Evolutionary conservation across 805 yeast genomes (phyloP), one percentile per base, ranked within the genome.

Genomic region (Saccharomyces paradoxus): DNA sequence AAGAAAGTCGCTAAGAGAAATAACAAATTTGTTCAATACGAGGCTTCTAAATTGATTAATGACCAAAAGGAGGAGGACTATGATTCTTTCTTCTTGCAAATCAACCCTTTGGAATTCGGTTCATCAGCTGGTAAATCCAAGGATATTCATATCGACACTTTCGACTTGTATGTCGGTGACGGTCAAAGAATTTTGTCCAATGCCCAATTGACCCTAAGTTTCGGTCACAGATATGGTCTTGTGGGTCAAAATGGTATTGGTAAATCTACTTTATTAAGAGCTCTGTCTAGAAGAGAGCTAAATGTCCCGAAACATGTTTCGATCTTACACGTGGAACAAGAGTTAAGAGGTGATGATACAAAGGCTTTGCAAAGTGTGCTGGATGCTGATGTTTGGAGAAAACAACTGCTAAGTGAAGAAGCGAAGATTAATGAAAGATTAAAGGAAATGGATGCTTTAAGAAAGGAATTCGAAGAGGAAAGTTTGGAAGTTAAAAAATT

Each of bases 181-280:
- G 98, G 97, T 58, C 86, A 87, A 71, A 82, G 99, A 73, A 92
- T 94, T 53, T 78, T 94, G 59, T 83, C 92, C 48, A 95, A 91
- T 69, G 86, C 98, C 28, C 80, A 90, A 26, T 80, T 94, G 60
- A 84, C 96, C 0, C 79, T 94, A 59, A 84, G 96, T 29, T 85
- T 85, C 69, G 99, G 99, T 53, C 89, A 87, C 71, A 82, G 98
- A 69, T 94, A 94, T 64, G 99, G 99, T 82, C 75, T 94, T 52
- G 97, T 94, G 48, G 99, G 99, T 72, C 96, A 91, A 69, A 94
- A 94, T 76, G 99, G 99, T 92, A 91, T 94, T 62, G 99, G 99
- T 84, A 94, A 94, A 71, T 91, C 98, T 48, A 94, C 99, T 0
- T 74, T 94, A 53, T 76, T 94, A 68, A 80, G 89, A 61, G 99